These are phyloP conservation scores for Boletus subcaerulescens DNA, from an alignment of 768 basidiomycete genomes.

Conservation along the genomic window DNA sequence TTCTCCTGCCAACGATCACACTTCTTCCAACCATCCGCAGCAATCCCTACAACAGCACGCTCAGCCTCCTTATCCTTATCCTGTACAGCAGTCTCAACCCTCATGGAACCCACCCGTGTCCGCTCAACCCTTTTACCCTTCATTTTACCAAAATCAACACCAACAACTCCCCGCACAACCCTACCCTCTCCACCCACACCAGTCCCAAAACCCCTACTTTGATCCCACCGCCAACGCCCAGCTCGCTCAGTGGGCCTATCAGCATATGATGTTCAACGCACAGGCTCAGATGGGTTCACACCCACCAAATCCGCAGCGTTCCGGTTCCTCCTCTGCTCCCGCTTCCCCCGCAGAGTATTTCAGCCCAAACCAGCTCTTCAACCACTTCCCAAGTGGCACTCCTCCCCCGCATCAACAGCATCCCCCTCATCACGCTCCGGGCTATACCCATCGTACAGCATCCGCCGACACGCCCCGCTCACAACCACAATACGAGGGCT, in stretches of 20 bases:
- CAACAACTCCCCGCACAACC: conserved; percentile 50
- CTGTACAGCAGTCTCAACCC: conserved; percentile 66
- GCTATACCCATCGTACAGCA: conserved; percentile 38
- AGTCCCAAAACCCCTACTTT: conserved; percentile 59
- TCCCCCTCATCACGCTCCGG: conserved; percentile 26
- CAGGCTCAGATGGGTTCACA: conserved; percentile 42
- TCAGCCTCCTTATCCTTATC: conserved; percentile 56
- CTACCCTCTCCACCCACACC: conserved; percentile 43
- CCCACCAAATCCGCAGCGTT: conserved; percentile 35
- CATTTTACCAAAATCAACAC: conserved; percentile 71
- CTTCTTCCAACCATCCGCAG: conserved; percentile 30
- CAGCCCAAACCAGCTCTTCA: conserved; percentile 58
- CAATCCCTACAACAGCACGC: conserved; percentile 23
- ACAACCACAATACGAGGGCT: conserved; percentile 47
- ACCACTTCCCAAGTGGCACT: conserved; percentile 67
- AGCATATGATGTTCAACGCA: conserved; percentile 86
- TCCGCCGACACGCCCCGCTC: conserved; percentile 28
- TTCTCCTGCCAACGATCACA: conserved; percentile 56
- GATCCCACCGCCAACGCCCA: conserved; percentile 75
- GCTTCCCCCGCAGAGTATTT: conserved; percentile 52
- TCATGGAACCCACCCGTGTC: conserved; percentile 67
- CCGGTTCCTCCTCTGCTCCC: conserved; percentile 36
- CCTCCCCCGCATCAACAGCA: conserved; percentile 60
- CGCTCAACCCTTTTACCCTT: conserved; percentile 72
- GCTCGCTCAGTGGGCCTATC: conserved; percentile 85